phyloP scores from a whole-genome alignment of 2,329 filamentous ascomycete genomes.

The Calycina herbarum region DNA sequence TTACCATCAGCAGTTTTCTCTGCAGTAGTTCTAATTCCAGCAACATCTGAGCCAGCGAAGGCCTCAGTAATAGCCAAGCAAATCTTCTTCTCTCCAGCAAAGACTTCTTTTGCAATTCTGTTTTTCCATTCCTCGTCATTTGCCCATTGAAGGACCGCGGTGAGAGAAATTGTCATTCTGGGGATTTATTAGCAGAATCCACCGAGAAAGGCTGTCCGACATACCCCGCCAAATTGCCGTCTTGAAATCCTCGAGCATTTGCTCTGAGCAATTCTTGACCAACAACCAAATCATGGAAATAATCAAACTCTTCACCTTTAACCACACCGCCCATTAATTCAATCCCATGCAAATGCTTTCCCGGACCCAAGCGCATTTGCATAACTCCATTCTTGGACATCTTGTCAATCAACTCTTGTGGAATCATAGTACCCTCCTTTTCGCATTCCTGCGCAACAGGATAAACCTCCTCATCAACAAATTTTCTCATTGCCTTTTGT shows the following conservation, averaged over 20 bases:
- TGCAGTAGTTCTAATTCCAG: constrained; percentile 75
- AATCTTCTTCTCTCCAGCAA: constrained; percentile 83
- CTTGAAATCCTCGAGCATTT: constrained; percentile 78
- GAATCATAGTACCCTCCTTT: constrained; percentile 69
- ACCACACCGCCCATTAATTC: constrained; percentile 67
- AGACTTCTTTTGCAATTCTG: constrained; percentile 68
- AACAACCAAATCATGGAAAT: constrained; percentile 80
- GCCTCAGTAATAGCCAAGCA: constrained; percentile 87
- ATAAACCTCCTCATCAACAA: constrained; percentile 69
- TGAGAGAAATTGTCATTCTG: constrained; percentile 74
- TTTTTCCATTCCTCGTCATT: constrained; percentile 66
- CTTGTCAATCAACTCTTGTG: constrained; percentile 69
- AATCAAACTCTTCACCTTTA: constrained; percentile 80
- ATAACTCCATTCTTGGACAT: constrained; percentile 75
- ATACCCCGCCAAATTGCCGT: constrained; percentile 77
- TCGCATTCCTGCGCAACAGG: constrained; percentile 78
- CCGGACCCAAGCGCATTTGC: constrained; percentile 81
- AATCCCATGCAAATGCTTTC: constrained; percentile 75
- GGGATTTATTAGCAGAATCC: background rate
- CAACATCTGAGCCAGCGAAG: constrained; percentile 82
- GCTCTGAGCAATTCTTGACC: constrained; percentile 70
- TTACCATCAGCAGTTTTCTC: constrained; percentile 72
- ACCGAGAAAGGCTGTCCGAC: background rate
- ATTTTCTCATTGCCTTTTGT: constrained; percentile 69
- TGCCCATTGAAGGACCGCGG: constrained; percentile 78